Percentiles rank a stretch among this genome's conserved stretches.
Evolutionary conservation across 805 yeast species (phyloP).

Genomic region (Zygotorulaspora florentina): DNA sequence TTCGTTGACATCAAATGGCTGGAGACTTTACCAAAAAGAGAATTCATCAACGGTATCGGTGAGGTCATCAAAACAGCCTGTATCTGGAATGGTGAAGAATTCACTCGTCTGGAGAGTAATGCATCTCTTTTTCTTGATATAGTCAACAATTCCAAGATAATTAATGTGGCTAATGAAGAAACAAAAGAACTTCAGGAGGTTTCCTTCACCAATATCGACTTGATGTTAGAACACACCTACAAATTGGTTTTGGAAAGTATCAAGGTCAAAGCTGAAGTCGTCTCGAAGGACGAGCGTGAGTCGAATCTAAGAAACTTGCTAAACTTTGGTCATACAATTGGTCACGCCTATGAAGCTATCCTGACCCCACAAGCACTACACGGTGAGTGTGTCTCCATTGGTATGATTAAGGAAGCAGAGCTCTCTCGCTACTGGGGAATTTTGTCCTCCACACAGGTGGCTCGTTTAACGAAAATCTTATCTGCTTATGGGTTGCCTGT

Average conservation of each 20-base stretch:
- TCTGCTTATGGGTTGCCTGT: conserved; percentile 84
- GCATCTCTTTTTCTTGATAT: conserved; percentile 65
- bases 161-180: conserved; percentile 15
- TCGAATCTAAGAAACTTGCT: conserved; percentile 87
- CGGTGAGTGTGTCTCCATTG: conserved; percentile 99
- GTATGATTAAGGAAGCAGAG: conserved; percentile 93
- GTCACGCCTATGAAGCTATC: conserved; percentile 98
- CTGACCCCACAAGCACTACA: conserved; percentile 94
- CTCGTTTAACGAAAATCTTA: conserved; percentile 78
- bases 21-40: conserved; percentile 85
- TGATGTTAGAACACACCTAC: conserved; percentile 69
- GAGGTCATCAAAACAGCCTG: conserved; percentile 98
- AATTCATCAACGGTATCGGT: conserved; percentile 96
- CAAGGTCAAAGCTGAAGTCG: conserved; percentile 89
- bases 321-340: conserved; percentile 95
- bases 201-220: conserved; percentile 55
- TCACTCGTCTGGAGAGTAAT: conserved; percentile 74
- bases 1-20: conserved; percentile 85
- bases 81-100: conserved; percentile 90
- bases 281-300: conserved; percentile 90
- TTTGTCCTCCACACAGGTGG: conserved; percentile 88
- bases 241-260: conserved; percentile 82
- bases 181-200: conserved; percentile 38
- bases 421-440: conserved; percentile 87
- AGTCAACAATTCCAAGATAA: conserved; percentile 41